Evolutionary conservation across 2,329 filamentous ascomycete species (phyloP).

Genomic region (Phoma sp.): DNA sequence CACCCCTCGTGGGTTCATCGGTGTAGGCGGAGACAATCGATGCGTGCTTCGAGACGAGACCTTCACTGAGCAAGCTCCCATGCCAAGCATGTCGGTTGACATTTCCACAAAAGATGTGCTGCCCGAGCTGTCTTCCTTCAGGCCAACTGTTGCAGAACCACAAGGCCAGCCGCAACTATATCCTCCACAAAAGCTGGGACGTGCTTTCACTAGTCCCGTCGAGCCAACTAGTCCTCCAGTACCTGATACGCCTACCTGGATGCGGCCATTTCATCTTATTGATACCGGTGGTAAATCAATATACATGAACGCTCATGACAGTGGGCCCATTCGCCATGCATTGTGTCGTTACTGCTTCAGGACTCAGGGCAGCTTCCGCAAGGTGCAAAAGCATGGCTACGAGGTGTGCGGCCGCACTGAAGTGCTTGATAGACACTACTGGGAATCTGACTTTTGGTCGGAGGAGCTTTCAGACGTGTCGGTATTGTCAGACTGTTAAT

Average conservation of each 20-base stretch:
- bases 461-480: slow-evolving; percentile 3
- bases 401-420: slow-evolving; percentile 38
- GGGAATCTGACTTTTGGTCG: slow-evolving; percentile 24
- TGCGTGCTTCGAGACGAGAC: slow-evolving; percentile 3
- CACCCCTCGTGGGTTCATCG: background rate
- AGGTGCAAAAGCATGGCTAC: slow-evolving; percentile 33
- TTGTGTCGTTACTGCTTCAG: slow-evolving; percentile 42
- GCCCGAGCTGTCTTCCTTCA: slow-evolving; percentile 24
- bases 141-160: slow-evolving; percentile 11
- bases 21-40: slow-evolving; percentile 15
- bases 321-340: slow-evolving; percentile 27
- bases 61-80: slow-evolving; percentile 17
- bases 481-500: background rate
- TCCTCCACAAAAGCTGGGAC: slow-evolving; percentile 3
- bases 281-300: slow-evolving; percentile 35
- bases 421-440: slow-evolving; percentile 39
- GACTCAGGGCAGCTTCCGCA: slow-evolving; percentile 32
- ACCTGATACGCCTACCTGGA: slow-evolving; percentile 31
- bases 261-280: slow-evolving; percentile 37
- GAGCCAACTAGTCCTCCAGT: slow-evolving; percentile 3
- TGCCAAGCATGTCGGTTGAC: background rate
- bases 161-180: background rate
- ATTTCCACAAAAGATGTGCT: background rate
- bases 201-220: slow-evolving; percentile 6
- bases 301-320: slow-evolving; percentile 35